Percentiles rank a stretch among this genome's conserved stretches.
Evolutionary conservation across 768 basidiomycete genomes (phyloP).

Genomic region (Gautieria morchelliformis): DNA sequence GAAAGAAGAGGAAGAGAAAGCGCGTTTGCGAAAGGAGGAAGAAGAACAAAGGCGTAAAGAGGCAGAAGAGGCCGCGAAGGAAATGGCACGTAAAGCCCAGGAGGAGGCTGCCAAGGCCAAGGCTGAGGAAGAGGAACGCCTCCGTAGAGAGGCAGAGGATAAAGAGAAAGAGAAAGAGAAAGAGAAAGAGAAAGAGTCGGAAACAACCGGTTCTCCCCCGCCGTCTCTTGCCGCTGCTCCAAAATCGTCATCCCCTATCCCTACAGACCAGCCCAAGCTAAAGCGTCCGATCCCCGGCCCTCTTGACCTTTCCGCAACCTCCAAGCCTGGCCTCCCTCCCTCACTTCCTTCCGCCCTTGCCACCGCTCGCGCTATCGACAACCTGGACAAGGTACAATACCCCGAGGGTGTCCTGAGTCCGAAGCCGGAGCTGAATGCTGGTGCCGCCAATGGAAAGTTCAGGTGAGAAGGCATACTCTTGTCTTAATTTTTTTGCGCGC

Average conservation of each 20-base stretch:
- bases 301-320: constrained; percentile 55
- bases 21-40: constrained; percentile 19
- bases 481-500: no score
- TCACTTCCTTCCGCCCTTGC: constrained; percentile 59
- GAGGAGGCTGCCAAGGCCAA: constrained; percentile 20
- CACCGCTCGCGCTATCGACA: constrained; percentile 78
- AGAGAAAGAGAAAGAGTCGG: constrained; percentile 30
- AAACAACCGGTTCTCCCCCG: constrained; percentile 18
- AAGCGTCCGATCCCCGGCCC: constrained; percentile 56
- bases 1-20: constrained; percentile 28
- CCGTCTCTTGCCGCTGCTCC: constrained; percentile 35
- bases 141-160: constrained; percentile 35
- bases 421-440: constrained; percentile 71
- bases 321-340: constrained; percentile 30
- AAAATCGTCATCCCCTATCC: constrained; percentile 21
- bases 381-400: constrained; percentile 68
- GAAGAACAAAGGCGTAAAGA: constrained; percentile 24
- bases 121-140: constrained; percentile 10
- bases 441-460: constrained; percentile 83
- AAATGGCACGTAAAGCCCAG: constrained; percentile 21
- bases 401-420: constrained; percentile 81
- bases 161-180: constrained; percentile 33
- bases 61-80: constrained; percentile 29
- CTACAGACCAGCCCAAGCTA: constrained; percentile 16
- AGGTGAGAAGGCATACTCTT: constrained; percentile 34